A percentile compares a stretch with the other conserved stretches of the same genome.
phyloP scores from a whole-genome alignment of 2,329 filamentous ascomycete species.

The Fusarium abutilonis region DNA sequence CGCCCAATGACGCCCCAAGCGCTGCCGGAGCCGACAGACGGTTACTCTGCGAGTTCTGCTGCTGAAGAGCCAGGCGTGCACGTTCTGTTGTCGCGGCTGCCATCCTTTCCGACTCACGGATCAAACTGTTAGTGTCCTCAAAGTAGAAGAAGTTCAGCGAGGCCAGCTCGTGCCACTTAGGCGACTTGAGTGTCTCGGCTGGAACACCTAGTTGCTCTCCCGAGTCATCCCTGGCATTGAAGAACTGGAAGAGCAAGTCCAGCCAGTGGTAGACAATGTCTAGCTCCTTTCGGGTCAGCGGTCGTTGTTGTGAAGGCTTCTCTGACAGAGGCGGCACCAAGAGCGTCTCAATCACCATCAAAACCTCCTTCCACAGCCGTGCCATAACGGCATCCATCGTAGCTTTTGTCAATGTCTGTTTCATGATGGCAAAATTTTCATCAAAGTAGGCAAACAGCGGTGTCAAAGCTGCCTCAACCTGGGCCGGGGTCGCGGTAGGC shows the following conservation, averaged over 20 bases:
- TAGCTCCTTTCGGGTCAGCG: constrained; percentile 85
- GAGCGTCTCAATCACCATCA: constrained; percentile 88
- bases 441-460: constrained; percentile 95
- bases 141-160: constrained; percentile 99
- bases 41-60: constrained; percentile 62
- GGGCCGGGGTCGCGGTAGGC: constrained; percentile 71
- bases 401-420: constrained; percentile 89
- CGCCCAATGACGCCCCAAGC: constrained; percentile 50
- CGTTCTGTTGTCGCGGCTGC: constrained; percentile 84
- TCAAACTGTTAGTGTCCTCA: constrained; percentile 87
- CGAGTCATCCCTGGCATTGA: constrained; percentile 89
- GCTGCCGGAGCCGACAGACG: constrained; percentile 74
- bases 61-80: constrained; percentile 72
- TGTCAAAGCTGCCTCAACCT: constrained; percentile 82
- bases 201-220: constrained; percentile 87
- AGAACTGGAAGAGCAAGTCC: constrained; percentile 89
- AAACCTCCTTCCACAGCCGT: constrained; percentile 95
- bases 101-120: constrained; percentile 96
- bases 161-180: constrained; percentile 97
- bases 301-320: constrained; percentile 87
- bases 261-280: constrained; percentile 97
- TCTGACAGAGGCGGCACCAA: constrained; percentile 94
- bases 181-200: constrained; percentile 90
- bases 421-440: constrained; percentile 99
- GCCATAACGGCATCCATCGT: constrained; percentile 99